Base-by-base conservation (phyloP, 441 rosid genomes). In the Aleurites moluccanus region DNA sequence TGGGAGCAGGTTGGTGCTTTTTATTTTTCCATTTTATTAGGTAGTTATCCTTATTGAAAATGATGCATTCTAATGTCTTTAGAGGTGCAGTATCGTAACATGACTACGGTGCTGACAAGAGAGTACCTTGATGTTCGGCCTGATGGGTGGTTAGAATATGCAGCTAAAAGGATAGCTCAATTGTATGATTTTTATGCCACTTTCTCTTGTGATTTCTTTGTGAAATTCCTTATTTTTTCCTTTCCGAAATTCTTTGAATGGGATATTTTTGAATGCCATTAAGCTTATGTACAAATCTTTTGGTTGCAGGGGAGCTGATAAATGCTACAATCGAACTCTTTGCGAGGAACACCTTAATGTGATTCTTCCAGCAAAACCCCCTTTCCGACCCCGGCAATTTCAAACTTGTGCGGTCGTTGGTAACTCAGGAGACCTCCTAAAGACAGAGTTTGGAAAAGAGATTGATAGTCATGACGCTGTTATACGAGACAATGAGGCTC, bases 71-170 rank as follows among this genome's bases (percentile, higher is more conserved):
- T 82, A 21, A 84, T 88, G 74, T 74, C 68, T 69, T 75, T 79
- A 49, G 72, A 69, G 61, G 47, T 86, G 90, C 91, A 96, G 99
- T 96, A 93, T 78, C 95, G 98, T 53, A 96, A 96, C 87, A 96
- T 96, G 98, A 96, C 99, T 62, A 93, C 99, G 0, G 93, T 93
- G 50, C 82, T 96, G 81, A 96, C 98, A 1, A 89, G 99, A 78
- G 99, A 96, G 81, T 96, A 96, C 80, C 92, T 95, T 47, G 97
- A 93, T 81, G 85, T 82, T 75, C 92, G 98, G 71, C 97, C 99
- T 59, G 93, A 93, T 82, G 99, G 99, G 74, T 96, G 99, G 99
- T 81, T 92, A 72, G 97, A 92, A 25, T 93, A 96, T 84, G 99
- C 99, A 0, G 98, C 99, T 64, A 87, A 88, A 88, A 88, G 99